Conservation (phyloP, 2,329 filamentous ascomycete genomes). For the Bipolaris sorokiniana region DNA sequence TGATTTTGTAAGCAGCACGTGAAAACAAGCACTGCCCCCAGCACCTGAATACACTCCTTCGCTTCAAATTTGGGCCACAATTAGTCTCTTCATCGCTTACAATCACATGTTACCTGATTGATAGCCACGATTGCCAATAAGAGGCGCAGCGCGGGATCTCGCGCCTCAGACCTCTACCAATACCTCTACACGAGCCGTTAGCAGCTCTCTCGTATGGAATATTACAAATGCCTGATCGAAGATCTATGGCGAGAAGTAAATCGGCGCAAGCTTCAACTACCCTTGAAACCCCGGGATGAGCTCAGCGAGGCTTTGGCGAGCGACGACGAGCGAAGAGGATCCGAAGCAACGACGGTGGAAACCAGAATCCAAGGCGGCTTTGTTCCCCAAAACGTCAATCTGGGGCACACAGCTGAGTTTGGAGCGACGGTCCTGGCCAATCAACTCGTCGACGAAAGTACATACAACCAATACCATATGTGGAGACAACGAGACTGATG, state of each 20-base stretch:
- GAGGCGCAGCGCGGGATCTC: background rate
- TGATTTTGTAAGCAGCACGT: background rate
- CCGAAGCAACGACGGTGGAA: conserved; percentile 28
- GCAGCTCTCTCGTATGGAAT: conserved; percentile 26
- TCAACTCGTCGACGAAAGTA: background rate
- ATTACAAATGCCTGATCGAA: conserved; percentile 28
- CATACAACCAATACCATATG: background rate
- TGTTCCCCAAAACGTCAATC: background rate
- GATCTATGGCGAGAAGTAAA: conserved; percentile 26
- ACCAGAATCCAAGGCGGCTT: conserved; percentile 5
- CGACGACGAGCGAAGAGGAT: conserved; percentile 29
- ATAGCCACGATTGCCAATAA: background rate
- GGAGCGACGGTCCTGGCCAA: conserved; percentile 6
- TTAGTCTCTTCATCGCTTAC: background rate
- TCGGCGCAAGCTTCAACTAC: conserved; percentile 20
- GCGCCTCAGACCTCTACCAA: background rate
- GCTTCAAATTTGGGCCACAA: background rate
- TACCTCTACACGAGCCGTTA: background rate
- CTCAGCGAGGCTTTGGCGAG: conserved; percentile 27
- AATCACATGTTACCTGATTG: background rate
- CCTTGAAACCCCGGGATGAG: conserved; percentile 21
- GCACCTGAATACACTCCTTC: background rate
- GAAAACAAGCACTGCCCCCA: conserved; percentile 1
- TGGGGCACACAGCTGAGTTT: conserved; percentile 19
- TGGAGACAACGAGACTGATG: background rate